phyloP scores from a whole-genome alignment of 495 filamentous ascomycete genomes.

The Aeminium ludgeri region DNA sequence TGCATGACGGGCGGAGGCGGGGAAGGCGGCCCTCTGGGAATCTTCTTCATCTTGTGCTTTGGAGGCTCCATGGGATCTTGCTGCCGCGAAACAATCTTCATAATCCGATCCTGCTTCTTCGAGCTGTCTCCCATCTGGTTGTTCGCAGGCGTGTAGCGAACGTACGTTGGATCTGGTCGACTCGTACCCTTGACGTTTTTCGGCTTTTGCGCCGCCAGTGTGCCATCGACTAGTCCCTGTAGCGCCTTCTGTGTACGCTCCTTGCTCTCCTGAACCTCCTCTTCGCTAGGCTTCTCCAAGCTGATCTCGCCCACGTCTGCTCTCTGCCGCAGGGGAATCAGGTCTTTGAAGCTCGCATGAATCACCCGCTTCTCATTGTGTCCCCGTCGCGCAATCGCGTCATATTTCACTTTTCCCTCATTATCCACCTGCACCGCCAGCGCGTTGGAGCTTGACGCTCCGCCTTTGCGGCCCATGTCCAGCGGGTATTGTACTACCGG shows the following conservation, averaged over 20 bases:
- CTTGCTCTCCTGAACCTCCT: slow-evolving; percentile 64
- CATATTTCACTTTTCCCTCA: slow-evolving; percentile 88
- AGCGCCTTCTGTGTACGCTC: slow-evolving; percentile 81
- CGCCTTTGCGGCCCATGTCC: slow-evolving; percentile 70
- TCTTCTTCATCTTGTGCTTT: slow-evolving; percentile 97
- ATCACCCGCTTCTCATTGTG: slow-evolving; percentile 71
- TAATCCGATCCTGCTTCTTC: slow-evolving; percentile 82
- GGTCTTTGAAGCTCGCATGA: slow-evolving; percentile 88
- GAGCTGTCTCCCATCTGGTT: slow-evolving; percentile 92
- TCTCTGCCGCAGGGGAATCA: slow-evolving; percentile 85
- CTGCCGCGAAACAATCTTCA: slow-evolving; percentile 94
- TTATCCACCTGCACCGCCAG: slow-evolving; percentile 80
- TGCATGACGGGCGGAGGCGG: slow-evolving; percentile 92
- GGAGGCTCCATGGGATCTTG: slow-evolving; percentile 96
- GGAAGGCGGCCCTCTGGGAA: slow-evolving; percentile 81
- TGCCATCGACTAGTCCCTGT: slow-evolving; percentile 62
- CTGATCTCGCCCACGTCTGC: slow-evolving; percentile 88
- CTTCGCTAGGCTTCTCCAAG: slow-evolving; percentile 70
- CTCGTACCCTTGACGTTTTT: slow-evolving; percentile 72
- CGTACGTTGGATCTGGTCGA: slow-evolving; percentile 78
- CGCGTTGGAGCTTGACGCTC: slow-evolving; percentile 60
- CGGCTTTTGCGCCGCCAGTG: slow-evolving; percentile 81
- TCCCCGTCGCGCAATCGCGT: slow-evolving; percentile 83
- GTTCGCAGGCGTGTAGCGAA: slow-evolving; percentile 85
- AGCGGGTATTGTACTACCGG: slow-evolving; percentile 88